Percentiles rank a stretch among this genome's conserved stretches.
phyloP scores from a whole-genome alignment of 306 rosid genomes.

The Biancaea sappan region DNA sequence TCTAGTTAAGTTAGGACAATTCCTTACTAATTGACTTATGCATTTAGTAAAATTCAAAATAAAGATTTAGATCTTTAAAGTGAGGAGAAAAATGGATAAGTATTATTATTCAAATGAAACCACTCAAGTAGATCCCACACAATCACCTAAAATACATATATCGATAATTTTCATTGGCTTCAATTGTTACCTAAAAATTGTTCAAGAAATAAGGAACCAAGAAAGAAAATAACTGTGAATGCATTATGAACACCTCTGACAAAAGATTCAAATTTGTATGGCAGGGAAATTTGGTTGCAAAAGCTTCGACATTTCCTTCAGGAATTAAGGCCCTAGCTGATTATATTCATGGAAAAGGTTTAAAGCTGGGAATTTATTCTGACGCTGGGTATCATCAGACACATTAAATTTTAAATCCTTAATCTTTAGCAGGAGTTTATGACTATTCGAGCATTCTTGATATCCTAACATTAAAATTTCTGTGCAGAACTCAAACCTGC shows the following conservation, averaged over 20 bases:
- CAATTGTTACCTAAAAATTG: too few species aligned
- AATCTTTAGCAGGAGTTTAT: neutral
- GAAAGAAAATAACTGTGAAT: too few species aligned
- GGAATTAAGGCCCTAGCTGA: conserved; percentile 70
- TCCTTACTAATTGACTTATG: too few species aligned
- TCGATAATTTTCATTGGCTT: too few species aligned
- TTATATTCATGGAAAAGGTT: conserved; percentile 63
- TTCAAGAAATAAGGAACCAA: too few species aligned
- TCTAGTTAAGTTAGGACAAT: too few species aligned
- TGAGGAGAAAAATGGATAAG: too few species aligned
- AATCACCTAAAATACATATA: too few species aligned
- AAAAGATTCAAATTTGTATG: neutral
- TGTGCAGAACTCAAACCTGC: conserved; percentile 54
- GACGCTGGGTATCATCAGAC: conserved; percentile 61
- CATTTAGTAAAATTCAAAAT: too few species aligned
- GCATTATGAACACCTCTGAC: neutral
- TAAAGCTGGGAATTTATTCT: conserved; percentile 68
- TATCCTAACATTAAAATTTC: neutral
- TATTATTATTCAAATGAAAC: too few species aligned
- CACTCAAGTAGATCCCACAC: too few species aligned
- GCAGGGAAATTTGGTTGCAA: conserved; percentile 66
- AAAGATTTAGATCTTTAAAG: too few species aligned
- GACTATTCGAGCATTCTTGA: conserved; percentile 9
- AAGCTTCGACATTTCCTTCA: conserved; percentile 63
- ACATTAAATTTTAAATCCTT: neutral